phyloP scores from a whole-genome alignment of 352 stramenopile species.

The Phytophthora niederhauseri region DNA sequence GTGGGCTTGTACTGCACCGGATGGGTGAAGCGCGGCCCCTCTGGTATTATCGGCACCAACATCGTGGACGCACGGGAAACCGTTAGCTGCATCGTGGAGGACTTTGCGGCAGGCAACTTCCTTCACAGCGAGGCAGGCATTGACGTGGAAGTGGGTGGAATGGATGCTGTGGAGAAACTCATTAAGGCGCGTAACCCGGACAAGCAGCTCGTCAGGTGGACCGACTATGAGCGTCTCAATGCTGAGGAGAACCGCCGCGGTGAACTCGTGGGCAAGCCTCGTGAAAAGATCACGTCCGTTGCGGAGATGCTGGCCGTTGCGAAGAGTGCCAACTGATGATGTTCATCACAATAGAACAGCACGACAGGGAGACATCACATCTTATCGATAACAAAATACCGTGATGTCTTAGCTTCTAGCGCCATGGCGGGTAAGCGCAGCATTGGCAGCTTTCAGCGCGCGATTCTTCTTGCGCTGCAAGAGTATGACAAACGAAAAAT shows the following conservation, averaged over 20 bases:
- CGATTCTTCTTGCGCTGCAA: constrained; percentile 54
- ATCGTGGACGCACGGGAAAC: constrained; percentile 97
- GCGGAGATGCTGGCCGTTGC: constrained; percentile 70
- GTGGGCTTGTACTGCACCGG: constrained; percentile 95
- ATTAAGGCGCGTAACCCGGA: constrained; percentile 54
- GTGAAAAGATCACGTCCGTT: constrained; percentile 85
- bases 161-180: constrained; percentile 52
- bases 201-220: constrained; percentile 76
- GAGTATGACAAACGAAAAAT: background rate
- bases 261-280: constrained; percentile 61
- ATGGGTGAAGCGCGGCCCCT: constrained; percentile 98
- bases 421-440: constrained; percentile 38
- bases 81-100: constrained; percentile 92
- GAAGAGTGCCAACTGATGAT: constrained; percentile 27
- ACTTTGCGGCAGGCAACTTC: constrained; percentile 67
- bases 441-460: constrained; percentile 48
- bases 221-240: constrained; percentile 66
- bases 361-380: background rate
- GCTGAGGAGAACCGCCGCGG: constrained; percentile 69
- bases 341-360: constrained; percentile 7
- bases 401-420: background rate
- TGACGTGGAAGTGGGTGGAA: constrained; percentile 29
- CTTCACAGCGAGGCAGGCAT: constrained; percentile 32
- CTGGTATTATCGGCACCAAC: constrained; percentile 99
- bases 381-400: constrained; percentile 1